Conservation (phyloP, 768 basidiomycete species). For the Leucosporidium scottii region DNA sequence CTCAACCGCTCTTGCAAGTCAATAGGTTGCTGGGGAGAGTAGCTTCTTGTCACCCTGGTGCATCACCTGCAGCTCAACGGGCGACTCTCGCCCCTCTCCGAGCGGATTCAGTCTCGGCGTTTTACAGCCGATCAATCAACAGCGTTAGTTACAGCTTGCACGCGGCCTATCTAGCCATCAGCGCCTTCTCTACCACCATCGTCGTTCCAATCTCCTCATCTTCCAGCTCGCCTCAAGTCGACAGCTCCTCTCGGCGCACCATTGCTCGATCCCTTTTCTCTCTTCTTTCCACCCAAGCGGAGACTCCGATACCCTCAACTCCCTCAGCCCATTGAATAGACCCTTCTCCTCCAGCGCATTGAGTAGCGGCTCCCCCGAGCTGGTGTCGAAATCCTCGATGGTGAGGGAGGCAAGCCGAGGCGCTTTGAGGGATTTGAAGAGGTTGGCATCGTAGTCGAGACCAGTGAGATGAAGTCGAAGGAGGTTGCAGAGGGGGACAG, state of each 20-base stretch:
- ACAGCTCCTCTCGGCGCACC: not conserved
- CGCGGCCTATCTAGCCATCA: too few relatives aligned
- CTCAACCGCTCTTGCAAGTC: too few relatives aligned
- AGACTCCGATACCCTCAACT: not conserved
- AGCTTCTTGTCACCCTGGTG: too few relatives aligned
- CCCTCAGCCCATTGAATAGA: not conserved
- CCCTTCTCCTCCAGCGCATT: not conserved
- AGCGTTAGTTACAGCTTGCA: too few relatives aligned
- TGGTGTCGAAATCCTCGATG: conserved; percentile 25
- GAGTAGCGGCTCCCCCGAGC: not conserved
- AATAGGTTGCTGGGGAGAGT: too few relatives aligned
- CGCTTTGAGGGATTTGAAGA: conserved; percentile 2
- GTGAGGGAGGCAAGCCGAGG: conserved; percentile 6
- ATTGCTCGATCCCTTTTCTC: not conserved
- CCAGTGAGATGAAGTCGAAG: conserved; percentile 24
- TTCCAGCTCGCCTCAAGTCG: not conserved
- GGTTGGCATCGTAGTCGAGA: not conserved
- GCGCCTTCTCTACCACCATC: not conserved
- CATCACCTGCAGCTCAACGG: too few relatives aligned
- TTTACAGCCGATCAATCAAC: too few relatives aligned
- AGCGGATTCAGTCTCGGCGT: too few relatives aligned
- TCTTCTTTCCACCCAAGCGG: not conserved
- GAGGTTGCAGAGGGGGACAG: conserved; percentile 1
- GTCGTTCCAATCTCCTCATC: not conserved
- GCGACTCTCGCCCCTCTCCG: too few relatives aligned